Base-by-base conservation (phyloP, 495 filamentous ascomycete species). In the Tuber borchii region DNA sequence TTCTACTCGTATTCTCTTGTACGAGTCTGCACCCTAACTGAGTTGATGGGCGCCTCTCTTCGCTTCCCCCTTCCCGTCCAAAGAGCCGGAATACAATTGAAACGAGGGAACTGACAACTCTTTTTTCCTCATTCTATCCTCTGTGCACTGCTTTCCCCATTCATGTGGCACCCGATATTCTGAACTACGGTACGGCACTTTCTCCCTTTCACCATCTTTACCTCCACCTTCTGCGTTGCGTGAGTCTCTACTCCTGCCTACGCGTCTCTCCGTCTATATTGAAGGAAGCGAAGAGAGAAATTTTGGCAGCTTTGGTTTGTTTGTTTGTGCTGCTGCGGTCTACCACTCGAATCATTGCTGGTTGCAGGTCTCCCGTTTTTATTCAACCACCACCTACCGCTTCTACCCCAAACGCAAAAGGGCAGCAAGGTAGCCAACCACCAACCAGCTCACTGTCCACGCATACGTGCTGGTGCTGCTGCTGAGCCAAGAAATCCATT, bases 1-100 rank as follows among this genome's bases (percentile, higher is more conserved):
- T 65, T 65, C 56, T 17, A 31, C 56, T 65, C 56, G 56, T 65
- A 65, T 65, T 65, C 0, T 34, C 26, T 17, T 17, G 56, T 34
- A 65, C 56, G 5, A 31, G 56, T 65, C 26, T 26, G 22, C n/a
- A 26, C 56, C 56, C 43, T 68, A 71, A 68, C 65, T 75, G 31
- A 56, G 44, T 75, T 71, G 56, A 71, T 61, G 71, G 77, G 73
- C 76, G 71, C 73, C 78, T 45, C 74, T 78, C 26, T 74, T 78
- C 76, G 78, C 78, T 79, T 79, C 78, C 77, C 77, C 78, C 77
- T 79, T 79, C 76, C 78, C 69, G 73, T 65, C 78, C 78, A 79
- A 79, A 79, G 72, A 75, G 77, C 73, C 77, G 78, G 78, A 79
- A 79, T 79, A 77, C 77, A 79, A 79, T 79, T 79, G 77, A 79